phyloP scores from a whole-genome alignment of 2,329 filamentous ascomycete genomes.

The Penicillium olsonii region DNA sequence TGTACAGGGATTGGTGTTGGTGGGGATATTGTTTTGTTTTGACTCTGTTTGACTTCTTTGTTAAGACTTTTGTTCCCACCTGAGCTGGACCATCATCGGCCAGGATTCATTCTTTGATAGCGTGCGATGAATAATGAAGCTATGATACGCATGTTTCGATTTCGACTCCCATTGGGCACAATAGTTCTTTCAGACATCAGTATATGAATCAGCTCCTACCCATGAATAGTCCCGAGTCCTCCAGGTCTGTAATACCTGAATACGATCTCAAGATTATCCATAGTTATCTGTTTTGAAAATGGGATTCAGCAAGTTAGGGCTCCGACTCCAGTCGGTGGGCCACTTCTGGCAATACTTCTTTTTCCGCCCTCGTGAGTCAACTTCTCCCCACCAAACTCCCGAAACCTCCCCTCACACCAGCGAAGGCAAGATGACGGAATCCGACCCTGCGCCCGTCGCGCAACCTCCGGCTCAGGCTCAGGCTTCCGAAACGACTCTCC shows the following conservation, averaged over 20 bases:
- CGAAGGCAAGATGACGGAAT: constrained; percentile 29
- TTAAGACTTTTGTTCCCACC: constrained; percentile 11
- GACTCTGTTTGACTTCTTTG: constrained; percentile 1
- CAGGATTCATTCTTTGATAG: constrained; percentile 18
- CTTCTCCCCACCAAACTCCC: constrained; percentile 31
- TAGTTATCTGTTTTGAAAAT: neutral
- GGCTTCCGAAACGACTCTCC: constrained; percentile 23
- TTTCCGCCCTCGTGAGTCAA: constrained; percentile 33
- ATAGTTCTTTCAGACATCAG: constrained; percentile 4
- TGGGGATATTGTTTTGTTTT: constrained; percentile 5
- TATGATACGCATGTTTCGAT: constrained; percentile 20
- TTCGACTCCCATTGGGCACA: constrained; percentile 1
- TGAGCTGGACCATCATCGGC: constrained; percentile 5
- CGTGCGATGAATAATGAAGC: constrained; percentile 27
- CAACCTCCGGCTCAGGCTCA: constrained; percentile 19
- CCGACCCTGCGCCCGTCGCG: constrained; percentile 23
- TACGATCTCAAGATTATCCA: too few relatives aligned
- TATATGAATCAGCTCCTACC: neutral
- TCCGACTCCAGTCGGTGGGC: constrained; percentile 23
- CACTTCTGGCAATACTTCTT: constrained; percentile 38
- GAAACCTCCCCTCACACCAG: constrained; percentile 19
- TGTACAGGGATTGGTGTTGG: constrained; percentile 21
- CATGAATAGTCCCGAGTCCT: neutral
- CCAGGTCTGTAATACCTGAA: neutral
- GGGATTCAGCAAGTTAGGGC: constrained; percentile 22